phyloP scores from a whole-genome alignment of 306 rosid species.

The Vigna nakashimae region DNA sequence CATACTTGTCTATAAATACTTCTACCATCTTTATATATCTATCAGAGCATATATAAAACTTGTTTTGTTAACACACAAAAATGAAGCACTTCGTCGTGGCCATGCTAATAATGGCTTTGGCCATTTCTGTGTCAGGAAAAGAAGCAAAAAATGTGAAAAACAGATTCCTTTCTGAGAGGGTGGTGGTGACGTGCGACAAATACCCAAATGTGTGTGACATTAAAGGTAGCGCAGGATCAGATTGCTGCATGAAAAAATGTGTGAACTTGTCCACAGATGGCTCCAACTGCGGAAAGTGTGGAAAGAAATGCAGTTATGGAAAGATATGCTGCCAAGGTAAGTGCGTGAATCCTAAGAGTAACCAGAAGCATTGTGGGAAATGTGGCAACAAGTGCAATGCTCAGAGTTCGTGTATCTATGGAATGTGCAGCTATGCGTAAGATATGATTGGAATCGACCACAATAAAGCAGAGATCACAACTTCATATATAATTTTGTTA shows the following conservation, averaged over 20 bases:
- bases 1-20: slow-evolving; percentile 46
- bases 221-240: slow-evolving; percentile 53
- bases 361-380: slow-evolving; percentile 64
- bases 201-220: slow-evolving; percentile 51
- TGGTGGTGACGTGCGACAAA: slow-evolving; percentile 53
- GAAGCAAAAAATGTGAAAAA: slow-evolving; percentile 36
- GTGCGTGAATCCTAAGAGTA: slow-evolving; percentile 63
- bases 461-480: background rate
- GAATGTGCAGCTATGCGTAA: slow-evolving; percentile 76
- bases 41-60: slow-evolving; percentile 19
- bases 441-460: background rate
- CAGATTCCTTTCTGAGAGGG: slow-evolving; percentile 44
- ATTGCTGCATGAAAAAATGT: slow-evolving; percentile 61
- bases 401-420: slow-evolving; percentile 54
- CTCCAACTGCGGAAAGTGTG: slow-evolving; percentile 70
- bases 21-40: slow-evolving; percentile 7
- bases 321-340: slow-evolving; percentile 70
- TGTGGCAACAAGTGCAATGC: slow-evolving; percentile 64
- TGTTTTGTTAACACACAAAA: background rate
- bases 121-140: slow-evolving; percentile 39
- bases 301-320: slow-evolving; percentile 59
- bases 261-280: slow-evolving; percentile 51
- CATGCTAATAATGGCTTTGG: slow-evolving; percentile 52
- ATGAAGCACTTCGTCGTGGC: slow-evolving; percentile 57
- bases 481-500: background rate